Base-by-base conservation (phyloP, 176 grass and related monocot species). In the Oryza glumipatula region DNA sequence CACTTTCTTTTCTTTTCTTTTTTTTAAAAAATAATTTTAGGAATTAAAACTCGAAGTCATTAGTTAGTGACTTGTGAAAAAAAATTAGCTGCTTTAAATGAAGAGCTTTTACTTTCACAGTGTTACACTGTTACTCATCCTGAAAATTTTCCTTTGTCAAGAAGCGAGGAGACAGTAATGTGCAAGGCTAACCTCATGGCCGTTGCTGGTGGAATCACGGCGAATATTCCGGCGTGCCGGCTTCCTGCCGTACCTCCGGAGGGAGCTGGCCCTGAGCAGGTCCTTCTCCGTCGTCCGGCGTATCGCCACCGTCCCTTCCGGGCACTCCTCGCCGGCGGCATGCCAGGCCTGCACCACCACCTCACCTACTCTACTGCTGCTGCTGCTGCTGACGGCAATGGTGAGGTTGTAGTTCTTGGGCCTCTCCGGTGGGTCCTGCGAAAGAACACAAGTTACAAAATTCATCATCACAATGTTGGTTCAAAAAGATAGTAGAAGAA, bases 221-320 rank as follows among this genome's bases (percentile, higher is more conserved):
- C 91, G 91, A 41, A 85, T 21, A 7, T 6, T 65, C 47, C 76
- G 47, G 68, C 35, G 63, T 14, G 63, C 56, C 2, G 74, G 74
- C 86, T 90, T 96, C 89, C 82, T 91, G 49, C 94, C 94, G 70
- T 93, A 96, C 70, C 81, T 86, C 19, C 78, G 13, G 64, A 94
- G 83, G 56, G 89, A 91, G 72, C 69, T 85, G 11, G 84, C 91
- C 78, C 94, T 86, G 41, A 96, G 79, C 12, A 96, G 47, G 47
- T 96, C 94, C 22, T 90, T 77, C 73, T 94, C 88, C 15, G 80
- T 89, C 1, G 89, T 96, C 80, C 87, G 85, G 32, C 91, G 81
- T 45, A 96, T 83, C 0, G 94, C 78, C 58, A 96, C 85, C 24
- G 76, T 96, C 60, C 89, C 89, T 83, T 94, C 67, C 1, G 94